Base-by-base conservation (phyloP, 495 filamentous ascomycete genomes). In the Podospora pseudocomata region DNA sequence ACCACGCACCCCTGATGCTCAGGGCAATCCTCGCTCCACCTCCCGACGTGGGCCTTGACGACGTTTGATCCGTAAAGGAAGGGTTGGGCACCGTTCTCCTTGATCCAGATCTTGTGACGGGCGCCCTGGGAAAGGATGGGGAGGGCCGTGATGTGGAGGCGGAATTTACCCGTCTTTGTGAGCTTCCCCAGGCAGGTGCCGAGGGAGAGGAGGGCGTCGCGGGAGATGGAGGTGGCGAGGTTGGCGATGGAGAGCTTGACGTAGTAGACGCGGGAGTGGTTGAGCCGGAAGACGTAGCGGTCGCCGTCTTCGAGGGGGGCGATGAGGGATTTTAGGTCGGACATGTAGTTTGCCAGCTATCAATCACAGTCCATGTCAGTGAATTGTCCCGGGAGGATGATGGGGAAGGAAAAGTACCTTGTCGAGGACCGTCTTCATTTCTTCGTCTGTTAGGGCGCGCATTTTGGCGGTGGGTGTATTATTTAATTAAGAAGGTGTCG, bases 31-130 rank as follows among this genome's bases (percentile, higher is more conserved):
- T 97, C 93, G 26, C 86, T 89, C 87, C 90, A 95, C 63, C 94
- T 82, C 23, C 91, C 92, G 0, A 97, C 87, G 79, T 99, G 95
- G 23, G 96, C 95, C 80, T 96, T 96, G 57, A 95, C 86, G 27
- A 97, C 71, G 26, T 77, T 77, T 5, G 71, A 73, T 39, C 75
- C 95, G 79, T 99, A 99, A 16, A 96, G 80, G 78, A 92, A 97
- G 49, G 93, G 92, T 91, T 96, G 95, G 77, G 93, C 92, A 60
- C 96, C 95, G 80, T 99, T 99, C 26, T 88, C 80, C 79, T 96
- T 96, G 67, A 99, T 88, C 92, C 92, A 97, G 65, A 97, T 86
- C 85, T 97, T 97, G 78, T 95, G 92, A 39, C 96, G 84, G 26
- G 95, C 93, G 79, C 96, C 90, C 54, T 91, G 87, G 20, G 94